Evolutionary conservation across 1,284 basidiomycete genomes (phyloP), one percentile per base, ranked within the genome.

Genomic region (Ceratobasidium sp.): DNA sequence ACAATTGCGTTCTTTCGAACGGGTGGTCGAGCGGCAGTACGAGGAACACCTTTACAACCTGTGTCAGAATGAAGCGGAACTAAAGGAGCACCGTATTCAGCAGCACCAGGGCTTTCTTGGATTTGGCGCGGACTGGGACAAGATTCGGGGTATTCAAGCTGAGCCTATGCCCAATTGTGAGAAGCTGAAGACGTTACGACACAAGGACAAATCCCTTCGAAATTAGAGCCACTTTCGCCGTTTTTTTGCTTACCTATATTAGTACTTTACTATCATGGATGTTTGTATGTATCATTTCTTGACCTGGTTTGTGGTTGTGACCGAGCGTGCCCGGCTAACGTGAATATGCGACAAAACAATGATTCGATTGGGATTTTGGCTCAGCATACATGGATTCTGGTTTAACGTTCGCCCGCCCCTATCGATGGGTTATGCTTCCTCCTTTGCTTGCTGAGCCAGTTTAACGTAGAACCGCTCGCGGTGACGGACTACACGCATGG

Each of bases 51-150:
- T 95, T 66, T 92, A 91, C 79, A 80, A 84, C 39, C 84, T 89
- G 76, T 97, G 96, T 81, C 88, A 91, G 79, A 82, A 83, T 6
- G 88, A 88, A 58, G 76, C 89, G 72, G 89, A 92, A 76, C 81
- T 83, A 76, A 89, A 89, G 79, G 85, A 90, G 78, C 87, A 89
- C 74, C 83, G 85, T 76, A 90, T 91, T 79, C 90, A 94, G 59
- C 85, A 88, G 4, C 91, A 94, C 78, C 83, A 93, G 2, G 96
- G 95, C 1, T 83, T 97, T 78, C 95, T 98, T 80, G 96, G 95
- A 1, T 84, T 96, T 75, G 92, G 94, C 24, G 92, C 94, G 22
- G 92, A 98, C 81, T 94, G 92, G 90, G 91, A 93, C 58, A 93
- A 94, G 82, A 90, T 95, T 74, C 85, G 84, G 81, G 81, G 81